Evolutionary conservation across 495 filamentous ascomycete genomes (phyloP).

Genomic region (Aspergillus nanangensis): DNA sequence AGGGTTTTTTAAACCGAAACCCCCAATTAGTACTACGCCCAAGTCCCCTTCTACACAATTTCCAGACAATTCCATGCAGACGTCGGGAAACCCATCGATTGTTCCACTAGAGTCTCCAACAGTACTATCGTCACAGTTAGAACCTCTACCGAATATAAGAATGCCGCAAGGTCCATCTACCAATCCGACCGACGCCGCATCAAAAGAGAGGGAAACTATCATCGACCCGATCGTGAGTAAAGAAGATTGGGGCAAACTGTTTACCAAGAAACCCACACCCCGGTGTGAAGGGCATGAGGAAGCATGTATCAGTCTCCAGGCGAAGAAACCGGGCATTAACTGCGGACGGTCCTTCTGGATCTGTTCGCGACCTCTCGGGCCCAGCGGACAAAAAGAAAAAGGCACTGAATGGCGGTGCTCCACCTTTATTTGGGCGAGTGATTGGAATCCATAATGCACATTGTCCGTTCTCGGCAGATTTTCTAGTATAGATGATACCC

Average conservation of each 20-base stretch:
- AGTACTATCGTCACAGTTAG: neutral
- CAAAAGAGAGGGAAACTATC: slow-evolving; percentile 28
- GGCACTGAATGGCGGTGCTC: slow-evolving; percentile 79
- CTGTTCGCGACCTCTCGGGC: slow-evolving; percentile 75
- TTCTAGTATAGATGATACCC: slow-evolving; percentile 3
- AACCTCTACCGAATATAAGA: no score
- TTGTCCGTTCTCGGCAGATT: slow-evolving; percentile 1
- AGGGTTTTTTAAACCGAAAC: slow-evolving; percentile 76
- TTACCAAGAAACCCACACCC: slow-evolving; percentile 69
- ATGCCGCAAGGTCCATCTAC: no score
- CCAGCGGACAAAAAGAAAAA: slow-evolving; percentile 74
- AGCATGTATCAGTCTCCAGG: slow-evolving; percentile 72
- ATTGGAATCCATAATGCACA: slow-evolving; percentile 59
- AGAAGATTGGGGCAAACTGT: slow-evolving; percentile 81
- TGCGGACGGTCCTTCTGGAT: slow-evolving; percentile 83
- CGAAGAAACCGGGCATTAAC: slow-evolving; percentile 85
- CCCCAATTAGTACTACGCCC: neutral
- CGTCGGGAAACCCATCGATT: neutral
- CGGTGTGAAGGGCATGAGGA: slow-evolving; percentile 81
- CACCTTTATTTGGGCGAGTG: slow-evolving; percentile 89
- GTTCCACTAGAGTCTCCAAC: neutral
- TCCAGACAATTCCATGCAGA: neutral
- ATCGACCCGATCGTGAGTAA: slow-evolving; percentile 71
- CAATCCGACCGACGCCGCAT: no score
- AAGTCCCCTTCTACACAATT: neutral